phyloP scores from a whole-genome alignment of 495 filamentous ascomycete species.

The Aspergillus nanangensis region DNA sequence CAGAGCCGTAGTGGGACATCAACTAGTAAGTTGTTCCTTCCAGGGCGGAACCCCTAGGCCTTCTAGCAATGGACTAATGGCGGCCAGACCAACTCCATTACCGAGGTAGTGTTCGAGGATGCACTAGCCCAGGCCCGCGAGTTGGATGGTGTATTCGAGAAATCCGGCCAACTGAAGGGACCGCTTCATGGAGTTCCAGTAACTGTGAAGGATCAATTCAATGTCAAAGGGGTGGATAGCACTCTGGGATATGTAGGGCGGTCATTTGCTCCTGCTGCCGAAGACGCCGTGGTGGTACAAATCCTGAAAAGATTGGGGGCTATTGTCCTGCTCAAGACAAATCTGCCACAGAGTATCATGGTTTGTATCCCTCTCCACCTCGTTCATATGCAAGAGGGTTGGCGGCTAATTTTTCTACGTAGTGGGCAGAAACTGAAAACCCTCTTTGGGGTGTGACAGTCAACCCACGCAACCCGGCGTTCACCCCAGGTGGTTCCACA shows the following conservation, averaged over 20 bases:
- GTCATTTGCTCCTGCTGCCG: conserved; percentile 43
- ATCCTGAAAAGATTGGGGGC: conserved; percentile 46
- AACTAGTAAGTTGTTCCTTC: conserved; percentile 35
- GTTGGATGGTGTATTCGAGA: conserved; percentile 47
- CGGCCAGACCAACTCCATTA: conserved; percentile 52
- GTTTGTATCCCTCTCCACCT: conserved; percentile 23
- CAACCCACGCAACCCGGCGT: conserved; percentile 42
- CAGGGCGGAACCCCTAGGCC: too few relatives aligned
- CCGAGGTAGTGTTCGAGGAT: conserved; percentile 59
- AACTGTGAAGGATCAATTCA: conserved; percentile 63
- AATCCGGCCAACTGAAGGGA: conserved; percentile 45
- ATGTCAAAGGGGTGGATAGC: conserved; percentile 54
- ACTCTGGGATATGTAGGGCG: conserved; percentile 55
- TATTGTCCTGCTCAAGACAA: conserved; percentile 58
- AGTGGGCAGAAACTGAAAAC: conserved; percentile 51
- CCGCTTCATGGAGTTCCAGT: conserved; percentile 65
- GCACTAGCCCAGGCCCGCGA: conserved; percentile 53
- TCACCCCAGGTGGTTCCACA: conserved; percentile 55
- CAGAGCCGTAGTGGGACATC: conserved; percentile 53
- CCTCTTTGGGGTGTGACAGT: conserved; percentile 50
- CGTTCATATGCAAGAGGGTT: conserved; percentile 30
- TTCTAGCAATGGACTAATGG: too few relatives aligned
- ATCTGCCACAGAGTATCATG: conserved; percentile 52
- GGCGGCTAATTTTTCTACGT: background rate
- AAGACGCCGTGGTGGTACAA: conserved; percentile 44